Conservation (phyloP, 1,139 yeast species). For the Saccharomyces hybrid region DNA sequence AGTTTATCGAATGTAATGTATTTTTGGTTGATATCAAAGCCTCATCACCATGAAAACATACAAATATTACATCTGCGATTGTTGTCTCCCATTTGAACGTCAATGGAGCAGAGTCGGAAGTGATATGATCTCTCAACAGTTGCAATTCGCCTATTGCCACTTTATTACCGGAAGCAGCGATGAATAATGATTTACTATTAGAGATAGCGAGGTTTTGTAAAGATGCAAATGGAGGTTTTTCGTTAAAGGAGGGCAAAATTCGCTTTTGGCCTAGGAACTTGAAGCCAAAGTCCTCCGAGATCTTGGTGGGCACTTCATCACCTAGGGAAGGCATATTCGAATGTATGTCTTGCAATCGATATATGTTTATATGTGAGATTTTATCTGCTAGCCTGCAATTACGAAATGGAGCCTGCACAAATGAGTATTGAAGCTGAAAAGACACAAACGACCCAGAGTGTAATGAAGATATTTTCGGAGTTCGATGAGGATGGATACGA, state of each 20-base stretch:
- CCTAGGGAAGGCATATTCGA: conserved; percentile 14
- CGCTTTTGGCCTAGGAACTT: conserved; percentile 30
- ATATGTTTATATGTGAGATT: too few relatives aligned
- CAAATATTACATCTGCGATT: conserved; percentile 6
- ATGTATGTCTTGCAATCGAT: too few relatives aligned
- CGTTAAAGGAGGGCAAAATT: conserved; percentile 30
- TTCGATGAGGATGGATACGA: too few relatives aligned
- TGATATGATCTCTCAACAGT: conserved; percentile 22
- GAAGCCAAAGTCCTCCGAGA: conserved; percentile 36
- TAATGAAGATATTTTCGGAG: too few relatives aligned
- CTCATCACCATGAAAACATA: conserved; percentile 3
- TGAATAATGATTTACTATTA: conserved; percentile 19
- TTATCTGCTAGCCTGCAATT: not conserved
- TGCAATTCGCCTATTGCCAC: conserved; percentile 29
- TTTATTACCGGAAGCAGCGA: conserved; percentile 29
- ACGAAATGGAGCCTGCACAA: not conserved
- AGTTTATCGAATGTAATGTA: not conserved
- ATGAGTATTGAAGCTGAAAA: not conserved
- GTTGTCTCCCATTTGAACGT: conserved; percentile 3
- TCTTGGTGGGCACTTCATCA: conserved; percentile 23
- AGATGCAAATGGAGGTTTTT: conserved; percentile 28
- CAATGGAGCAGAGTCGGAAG: conserved; percentile 4
- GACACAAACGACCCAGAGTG: not conserved
- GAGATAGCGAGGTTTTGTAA: conserved; percentile 24
- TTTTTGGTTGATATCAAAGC: not conserved